These are phyloP conservation scores for Yarrowia porcina DNA, from an alignment of 805 yeast species.

Conservation along the genomic window DNA sequence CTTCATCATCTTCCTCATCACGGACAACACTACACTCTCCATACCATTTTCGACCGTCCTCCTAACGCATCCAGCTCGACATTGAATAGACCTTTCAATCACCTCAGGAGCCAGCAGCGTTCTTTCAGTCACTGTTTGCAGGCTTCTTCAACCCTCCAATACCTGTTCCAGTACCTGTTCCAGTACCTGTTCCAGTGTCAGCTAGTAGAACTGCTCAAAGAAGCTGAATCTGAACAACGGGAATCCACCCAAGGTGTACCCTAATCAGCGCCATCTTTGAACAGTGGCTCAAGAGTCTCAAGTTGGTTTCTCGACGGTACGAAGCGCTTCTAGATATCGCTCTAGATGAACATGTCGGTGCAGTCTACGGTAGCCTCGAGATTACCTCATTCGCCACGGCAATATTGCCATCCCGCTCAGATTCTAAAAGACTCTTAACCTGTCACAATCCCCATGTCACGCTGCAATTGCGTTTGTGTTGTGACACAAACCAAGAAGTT, in stretches of 20 bases:
- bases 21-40: neutral
- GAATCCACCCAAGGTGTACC: neutral
- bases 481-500: no score
- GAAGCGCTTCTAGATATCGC: neutral
- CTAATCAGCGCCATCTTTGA: slow-evolving; percentile 3
- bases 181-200: neutral
- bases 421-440: no score
- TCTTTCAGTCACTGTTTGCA: slow-evolving; percentile 5
- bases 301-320: neutral
- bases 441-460: no score
- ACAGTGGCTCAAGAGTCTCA: neutral
- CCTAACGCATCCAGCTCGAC: slow-evolving; percentile 4
- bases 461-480: no score
- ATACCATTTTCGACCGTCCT: neutral
- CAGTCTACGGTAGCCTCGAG: slow-evolving; percentile 1
- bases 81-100: neutral
- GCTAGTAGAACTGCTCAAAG: neutral
- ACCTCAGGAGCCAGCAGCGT: neutral
- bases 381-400: no score
- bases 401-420: no score
- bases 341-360: neutral
- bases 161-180: no score
- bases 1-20: neutral
- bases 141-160: slow-evolving; percentile 7
- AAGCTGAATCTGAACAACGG: slow-evolving; percentile 7